A percentile compares a stretch with the other conserved stretches of the same genome.
These are phyloP conservation scores for Aureobasidium musti DNA, from an alignment of 2,329 filamentous ascomycete species.

Conservation along the genomic window DNA sequence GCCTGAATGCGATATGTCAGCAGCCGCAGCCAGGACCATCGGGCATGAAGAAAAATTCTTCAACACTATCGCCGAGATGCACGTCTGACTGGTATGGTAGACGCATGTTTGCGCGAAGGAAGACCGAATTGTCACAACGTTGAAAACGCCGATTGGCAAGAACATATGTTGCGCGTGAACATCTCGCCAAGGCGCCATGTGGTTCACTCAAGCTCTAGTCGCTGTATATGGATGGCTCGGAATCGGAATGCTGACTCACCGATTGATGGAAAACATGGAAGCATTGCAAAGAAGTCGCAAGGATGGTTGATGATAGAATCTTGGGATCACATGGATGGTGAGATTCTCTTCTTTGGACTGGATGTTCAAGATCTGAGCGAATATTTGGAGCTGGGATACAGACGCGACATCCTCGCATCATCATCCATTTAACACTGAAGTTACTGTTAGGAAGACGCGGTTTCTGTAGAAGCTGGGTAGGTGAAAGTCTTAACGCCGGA, in stretches of 20 bases:
- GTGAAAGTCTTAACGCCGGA: neutral
- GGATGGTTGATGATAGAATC: neutral
- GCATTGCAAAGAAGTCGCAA: neutral
- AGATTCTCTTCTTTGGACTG: neutral
- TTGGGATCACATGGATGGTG: too few relatives aligned
- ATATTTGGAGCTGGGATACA: neutral
- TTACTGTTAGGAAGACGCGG: neutral
- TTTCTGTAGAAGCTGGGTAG: neutral
- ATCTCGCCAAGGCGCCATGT: conserved; percentile 20
- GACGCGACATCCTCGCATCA: neutral
- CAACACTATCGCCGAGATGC: neutral
- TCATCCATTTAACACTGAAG: neutral
- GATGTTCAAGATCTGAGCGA: neutral
- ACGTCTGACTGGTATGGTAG: neutral
- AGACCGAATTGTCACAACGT: neutral
- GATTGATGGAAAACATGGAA: conserved; percentile 1
- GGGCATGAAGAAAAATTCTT: neutral
- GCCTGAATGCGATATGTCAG: neutral
- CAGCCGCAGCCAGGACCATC: neutral
- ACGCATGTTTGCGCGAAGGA: neutral
- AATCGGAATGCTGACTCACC: conserved; percentile 10
- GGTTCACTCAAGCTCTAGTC: neutral
- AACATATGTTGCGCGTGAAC: conserved; percentile 14
- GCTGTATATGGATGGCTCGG: neutral
- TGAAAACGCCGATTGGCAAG: neutral